A percentile compares a stretch with the other conserved stretches of the same genome.
Evolutionary conservation across 1,284 basidiomycete species (phyloP).

Genomic region (Fereydounia khargensis): DNA sequence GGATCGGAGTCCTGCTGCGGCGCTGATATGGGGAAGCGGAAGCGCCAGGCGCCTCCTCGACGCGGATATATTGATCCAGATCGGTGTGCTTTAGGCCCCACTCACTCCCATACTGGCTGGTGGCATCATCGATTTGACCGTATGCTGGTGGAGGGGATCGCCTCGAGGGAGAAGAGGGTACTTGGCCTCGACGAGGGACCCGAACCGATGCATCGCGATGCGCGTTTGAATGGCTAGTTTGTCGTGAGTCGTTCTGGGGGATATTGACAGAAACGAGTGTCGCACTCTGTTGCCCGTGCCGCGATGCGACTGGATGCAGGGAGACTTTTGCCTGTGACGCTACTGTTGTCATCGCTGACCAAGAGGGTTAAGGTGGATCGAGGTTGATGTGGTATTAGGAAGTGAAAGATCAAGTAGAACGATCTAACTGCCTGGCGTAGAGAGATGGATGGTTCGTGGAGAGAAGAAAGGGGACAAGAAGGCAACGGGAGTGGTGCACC

Average conservation of each 20-base stretch:
- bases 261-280: conserved; percentile 35
- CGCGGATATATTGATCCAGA: conserved; percentile 35
- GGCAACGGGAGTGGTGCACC: no score
- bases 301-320: conserved; percentile 43
- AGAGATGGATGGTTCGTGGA: not conserved
- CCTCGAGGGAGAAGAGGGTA: no score
- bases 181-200: no score
- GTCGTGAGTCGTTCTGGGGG: no score
- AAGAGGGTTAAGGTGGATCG: no score
- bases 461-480: not conserved
- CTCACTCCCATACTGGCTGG: not conserved
- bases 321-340: conserved; percentile 32
- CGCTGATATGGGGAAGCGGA: no score
- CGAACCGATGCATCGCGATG: no score
- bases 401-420: not conserved
- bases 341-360: conserved; percentile 22
- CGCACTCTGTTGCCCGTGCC: conserved; percentile 30
- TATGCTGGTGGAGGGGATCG: no score
- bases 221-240: no score
- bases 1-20: conserved; percentile 25
- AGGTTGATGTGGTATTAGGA: no score
- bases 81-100: conserved; percentile 37
- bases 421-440: no score
- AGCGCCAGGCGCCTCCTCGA: conserved; percentile 10
- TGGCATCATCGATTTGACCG: no score